Evolutionary conservation across 2,329 filamentous ascomycete genomes (phyloP).

Genomic region (Cordyceps cicadae): DNA sequence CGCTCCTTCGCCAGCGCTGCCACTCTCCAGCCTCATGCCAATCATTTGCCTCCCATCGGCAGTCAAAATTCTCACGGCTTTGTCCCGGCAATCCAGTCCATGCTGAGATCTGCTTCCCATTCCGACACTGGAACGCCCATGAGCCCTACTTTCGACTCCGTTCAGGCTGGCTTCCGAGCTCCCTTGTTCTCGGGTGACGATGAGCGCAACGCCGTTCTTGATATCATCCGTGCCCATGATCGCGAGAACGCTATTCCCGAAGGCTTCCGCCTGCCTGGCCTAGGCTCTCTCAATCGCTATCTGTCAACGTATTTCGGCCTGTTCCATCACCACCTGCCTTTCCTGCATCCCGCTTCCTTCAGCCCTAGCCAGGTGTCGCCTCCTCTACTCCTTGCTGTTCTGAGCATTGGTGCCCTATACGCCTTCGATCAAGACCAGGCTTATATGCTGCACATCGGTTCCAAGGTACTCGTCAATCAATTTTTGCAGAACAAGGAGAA

Average conservation of each 20-base stretch:
- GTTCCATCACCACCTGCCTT: conserved; percentile 94
- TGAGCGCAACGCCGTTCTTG: conserved; percentile 74
- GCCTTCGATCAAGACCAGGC: conserved; percentile 96
- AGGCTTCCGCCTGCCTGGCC: conserved; percentile 77
- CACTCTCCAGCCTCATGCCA: conserved; percentile 48
- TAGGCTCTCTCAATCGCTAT: conserved; percentile 79
- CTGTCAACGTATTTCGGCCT: conserved; percentile 92
- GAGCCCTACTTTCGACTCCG: conserved; percentile 64
- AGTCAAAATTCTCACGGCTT: conserved; percentile 53
- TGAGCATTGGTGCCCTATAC: conserved; percentile 93
- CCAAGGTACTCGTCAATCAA: conserved; percentile 93
- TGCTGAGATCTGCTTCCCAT: conserved; percentile 63
- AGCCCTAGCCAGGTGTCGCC: conserved; percentile 71
- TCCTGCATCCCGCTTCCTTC: conserved; percentile 89
- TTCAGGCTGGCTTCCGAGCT: conserved; percentile 59
- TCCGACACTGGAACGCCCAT: conserved; percentile 64
- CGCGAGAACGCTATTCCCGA: conserved; percentile 75
- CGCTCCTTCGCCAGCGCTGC: conserved; percentile 52
- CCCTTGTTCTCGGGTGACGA: conserved; percentile 80
- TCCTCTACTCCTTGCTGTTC: conserved; percentile 74
- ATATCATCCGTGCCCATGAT: conserved; percentile 76
- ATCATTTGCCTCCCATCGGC: conserved; percentile 60
- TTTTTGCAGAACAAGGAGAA: conserved; percentile 98
- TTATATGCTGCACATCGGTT: conserved; percentile 94
- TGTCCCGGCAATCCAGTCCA: conserved; percentile 59